Base-by-base conservation (phyloP, 2,329 filamentous ascomycete species). In the Botryosphaeria dothidea region DNA sequence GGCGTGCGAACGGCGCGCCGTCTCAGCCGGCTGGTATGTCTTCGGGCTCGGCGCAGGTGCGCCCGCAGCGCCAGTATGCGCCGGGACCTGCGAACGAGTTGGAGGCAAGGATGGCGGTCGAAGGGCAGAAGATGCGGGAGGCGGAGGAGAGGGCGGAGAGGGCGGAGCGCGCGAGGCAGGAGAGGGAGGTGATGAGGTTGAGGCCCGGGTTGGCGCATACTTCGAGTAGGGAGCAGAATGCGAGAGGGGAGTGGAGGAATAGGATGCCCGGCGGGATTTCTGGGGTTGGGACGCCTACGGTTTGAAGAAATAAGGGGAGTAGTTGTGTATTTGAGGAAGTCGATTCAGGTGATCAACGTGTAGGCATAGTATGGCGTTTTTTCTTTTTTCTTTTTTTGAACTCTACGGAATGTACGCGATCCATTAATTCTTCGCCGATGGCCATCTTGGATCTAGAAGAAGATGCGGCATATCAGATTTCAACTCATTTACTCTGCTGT, bases 101-200 rank as follows among this genome's bases (percentile, higher is more conserved):
- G 21, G 74, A 77, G 66, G 72, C 68, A 21, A 69, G 75, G 8
- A 76, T 75, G 51, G 75, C 73, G 57, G 75, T 71, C 11, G 76
- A 77, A 58, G 77, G 76, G 23, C 71, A 72, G 11, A 77, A 75
- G 56, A 48, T 78, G 51, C 66, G 77, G 13, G 75, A 78, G 46
- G 76, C 77, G 0, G 77, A 79, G 68, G 68, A 75, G 1, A 67
- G 69, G 17, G 75, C 75, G 19, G 45, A 52, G 31, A 31, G 45
- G 3, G 43, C 45, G 43, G 57, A 62, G 48, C 64, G 57, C 21
- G 36, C 64, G 11, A 56, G 54, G 11, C 56, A 46, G 56, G 46
- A 34, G 4, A 62, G 58, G 45, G 58, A 38, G 31, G 58, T 29
- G 8, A 38, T 27, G 29, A 51, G 58, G 58, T 29, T 49, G 9